phyloP scores from a whole-genome alignment of 1,139 yeast species.

The Arxiozyma bovina region DNA sequence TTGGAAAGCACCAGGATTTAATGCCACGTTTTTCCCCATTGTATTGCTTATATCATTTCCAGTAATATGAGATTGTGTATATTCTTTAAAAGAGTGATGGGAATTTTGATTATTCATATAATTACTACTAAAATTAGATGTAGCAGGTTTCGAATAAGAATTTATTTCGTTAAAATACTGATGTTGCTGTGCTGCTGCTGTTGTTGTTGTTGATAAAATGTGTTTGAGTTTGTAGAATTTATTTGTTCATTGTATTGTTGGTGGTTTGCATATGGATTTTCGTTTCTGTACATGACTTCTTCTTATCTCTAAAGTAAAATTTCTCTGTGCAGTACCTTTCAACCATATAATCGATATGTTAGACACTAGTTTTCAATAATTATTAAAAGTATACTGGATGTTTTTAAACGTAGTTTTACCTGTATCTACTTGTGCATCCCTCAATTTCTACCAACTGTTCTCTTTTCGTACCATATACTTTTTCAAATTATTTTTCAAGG shows the following conservation, averaged over 20 bases:
- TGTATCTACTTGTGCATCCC: no score
- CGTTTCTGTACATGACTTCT: constrained; percentile 3
- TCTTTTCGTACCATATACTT: no score
- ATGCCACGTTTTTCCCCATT: constrained; percentile 3
- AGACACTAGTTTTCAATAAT: not conserved
- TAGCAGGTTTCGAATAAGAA: constrained; percentile 23
- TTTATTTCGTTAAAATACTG: constrained; percentile 17
- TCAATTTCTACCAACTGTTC: no score
- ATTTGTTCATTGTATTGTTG: constrained; percentile 2
- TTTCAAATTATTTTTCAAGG: not conserved
- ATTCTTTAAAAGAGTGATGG: constrained; percentile 33
- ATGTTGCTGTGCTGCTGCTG: constrained; percentile 15
- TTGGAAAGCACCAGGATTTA: constrained; percentile 19
- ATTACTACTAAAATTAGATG: constrained; percentile 28
- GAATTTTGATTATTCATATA: constrained; percentile 34
- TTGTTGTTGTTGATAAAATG: constrained; percentile 3
- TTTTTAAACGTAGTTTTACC: no score
- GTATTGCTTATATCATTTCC: not conserved
- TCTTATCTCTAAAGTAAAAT: no score
- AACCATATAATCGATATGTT: not conserved
- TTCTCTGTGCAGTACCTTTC: not conserved
- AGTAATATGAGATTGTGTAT: constrained; percentile 18
- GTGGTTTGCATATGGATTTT: constrained; percentile 2
- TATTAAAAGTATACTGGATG: no score
- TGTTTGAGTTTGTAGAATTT: constrained; percentile 5